Evolutionary conservation across 495 filamentous ascomycete genomes (phyloP), one percentile per base, ranked within the genome.

Genomic region (Physcia stellaris): DNA sequence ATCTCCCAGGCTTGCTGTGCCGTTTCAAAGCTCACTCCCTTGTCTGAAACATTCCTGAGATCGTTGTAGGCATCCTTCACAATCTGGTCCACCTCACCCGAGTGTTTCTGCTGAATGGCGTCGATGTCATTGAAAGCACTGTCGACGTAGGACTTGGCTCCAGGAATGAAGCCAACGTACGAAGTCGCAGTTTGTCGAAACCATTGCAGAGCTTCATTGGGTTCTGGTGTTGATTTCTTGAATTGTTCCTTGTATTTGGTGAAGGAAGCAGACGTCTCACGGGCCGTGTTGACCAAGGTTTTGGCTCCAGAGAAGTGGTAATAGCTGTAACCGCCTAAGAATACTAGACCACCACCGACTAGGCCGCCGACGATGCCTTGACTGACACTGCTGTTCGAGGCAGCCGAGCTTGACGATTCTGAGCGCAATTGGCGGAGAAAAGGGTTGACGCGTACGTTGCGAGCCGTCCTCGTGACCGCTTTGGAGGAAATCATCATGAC

Each of bases 111-210:
- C 17, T 67, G 61, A 22, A 82, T 60, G 12, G 59, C 60, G 20
- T 79, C 77, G 11, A 82, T 53, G 41, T 81, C 75, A 23, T 74
- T 57, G 50, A 83, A 82, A 2, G 63, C 67, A 2, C 56, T 54
- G 48, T 80, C 74, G 35, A 79, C 63, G 45, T 74, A 76, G 13
- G 58, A 53, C 9, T 65, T 63, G 3, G 65, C 77, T n/a, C 77
- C 79, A 3, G 79, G 79, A 23, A 83, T 67, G 59, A 75, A 75
- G n/a, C 52, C 59, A 2, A 73, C 71, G 43, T 82, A 82, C 11
- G 68, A 67, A 31, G 67, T 69, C 6, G 66, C 66, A 2, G 75
- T 68, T 28, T 70, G 56, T 41, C 67, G 65, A 38, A 82, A 56
- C 61, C 66, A 72, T 30, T 62, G 46, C 23, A 77, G 50, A 0